These are phyloP conservation scores for Croton setiger DNA, from an alignment of 441 rosid genomes.

Conservation along the genomic window DNA sequence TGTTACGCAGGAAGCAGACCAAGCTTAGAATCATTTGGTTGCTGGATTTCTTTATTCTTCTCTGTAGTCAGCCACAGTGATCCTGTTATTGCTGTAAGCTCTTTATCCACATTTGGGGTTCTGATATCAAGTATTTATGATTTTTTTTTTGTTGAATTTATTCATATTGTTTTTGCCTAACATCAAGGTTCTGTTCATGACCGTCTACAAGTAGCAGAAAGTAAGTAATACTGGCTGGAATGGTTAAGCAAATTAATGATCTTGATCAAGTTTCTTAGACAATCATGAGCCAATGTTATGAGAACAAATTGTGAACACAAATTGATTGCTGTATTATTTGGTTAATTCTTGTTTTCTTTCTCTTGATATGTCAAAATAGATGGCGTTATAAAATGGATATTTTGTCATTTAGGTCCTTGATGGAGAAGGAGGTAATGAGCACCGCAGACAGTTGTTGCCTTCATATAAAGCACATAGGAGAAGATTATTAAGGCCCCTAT, in stretches of 20 bases:
- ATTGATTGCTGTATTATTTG: background rate
- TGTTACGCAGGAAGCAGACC: conserved; percentile 79
- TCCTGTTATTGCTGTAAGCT: conserved; percentile 80
- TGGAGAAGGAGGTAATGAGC: conserved; percentile 70
- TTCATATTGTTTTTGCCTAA: background rate
- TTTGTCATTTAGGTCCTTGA: conserved; percentile 58
- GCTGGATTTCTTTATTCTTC: conserved; percentile 83
- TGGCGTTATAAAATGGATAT: background rate
- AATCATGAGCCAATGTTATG: background rate
- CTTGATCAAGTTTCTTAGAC: background rate
- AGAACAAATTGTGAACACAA: background rate
- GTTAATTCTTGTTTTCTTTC: background rate
- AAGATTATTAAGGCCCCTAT: conserved; percentile 30
- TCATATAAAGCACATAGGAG: conserved; percentile 80
- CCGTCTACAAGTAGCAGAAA: background rate
- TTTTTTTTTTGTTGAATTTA: background rate
- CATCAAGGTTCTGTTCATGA: background rate
- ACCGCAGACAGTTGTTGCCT: conserved; percentile 66
- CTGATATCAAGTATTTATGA: background rate
- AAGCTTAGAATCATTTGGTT: conserved; percentile 58
- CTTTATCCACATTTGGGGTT: conserved; percentile 3
- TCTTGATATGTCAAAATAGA: background rate
- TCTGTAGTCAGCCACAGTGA: conserved; percentile 69
- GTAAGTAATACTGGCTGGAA: background rate
- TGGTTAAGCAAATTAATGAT: background rate